Evolutionary conservation across 2,329 filamentous ascomycete genomes (phyloP), one percentile per base, ranked within the genome.

Genomic region (Plectosphaerella sp.): DNA sequence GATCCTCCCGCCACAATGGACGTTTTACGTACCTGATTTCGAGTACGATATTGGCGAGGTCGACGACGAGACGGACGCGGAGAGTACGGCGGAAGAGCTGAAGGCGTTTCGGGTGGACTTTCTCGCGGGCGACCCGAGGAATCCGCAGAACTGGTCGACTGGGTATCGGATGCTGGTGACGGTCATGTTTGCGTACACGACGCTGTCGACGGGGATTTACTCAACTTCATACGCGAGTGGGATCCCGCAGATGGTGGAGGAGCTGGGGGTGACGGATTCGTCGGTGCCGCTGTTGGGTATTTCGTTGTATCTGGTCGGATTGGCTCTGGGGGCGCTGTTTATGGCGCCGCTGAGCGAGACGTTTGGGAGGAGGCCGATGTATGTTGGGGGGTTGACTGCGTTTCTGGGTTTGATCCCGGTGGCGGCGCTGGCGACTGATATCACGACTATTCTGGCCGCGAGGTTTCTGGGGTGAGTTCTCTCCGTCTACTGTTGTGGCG

Each of bases 271-370:
- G 55, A 48, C 45, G 56, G 41, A 43, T 43, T 7, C 77, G 55
- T 84, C 74, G 1, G 65, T 79, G 4, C 73, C 80, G 2, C 77
- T 83, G 1, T 67, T 86, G 3, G 83, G 83, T 3, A 70, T 87
- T 39, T 86, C 83, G 3, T 78, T 82, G 1, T 87, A 86, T 59
- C 71, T 87, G 5, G 63, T 82, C 33, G 83, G 83, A 14, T 72
- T 87, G 41, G 83, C 83, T 3, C 60, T 78, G 4, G 83, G 83
- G 0, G 79, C 78, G 1, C 71, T 86, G 52, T 66, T 87, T 28
- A 71, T 86, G 48, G 83, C 83, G 1, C 83, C 83, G 0, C 63
- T 87, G 7, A 72, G 67, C 35, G 77, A 80, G 60, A 78, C 80
- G 69, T 80, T 77, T 39, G 77, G 77, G 1, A 66, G 77, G 36